Base-by-base conservation (phyloP, 331 rosid species). In the Cydonia oblonga region DNA sequence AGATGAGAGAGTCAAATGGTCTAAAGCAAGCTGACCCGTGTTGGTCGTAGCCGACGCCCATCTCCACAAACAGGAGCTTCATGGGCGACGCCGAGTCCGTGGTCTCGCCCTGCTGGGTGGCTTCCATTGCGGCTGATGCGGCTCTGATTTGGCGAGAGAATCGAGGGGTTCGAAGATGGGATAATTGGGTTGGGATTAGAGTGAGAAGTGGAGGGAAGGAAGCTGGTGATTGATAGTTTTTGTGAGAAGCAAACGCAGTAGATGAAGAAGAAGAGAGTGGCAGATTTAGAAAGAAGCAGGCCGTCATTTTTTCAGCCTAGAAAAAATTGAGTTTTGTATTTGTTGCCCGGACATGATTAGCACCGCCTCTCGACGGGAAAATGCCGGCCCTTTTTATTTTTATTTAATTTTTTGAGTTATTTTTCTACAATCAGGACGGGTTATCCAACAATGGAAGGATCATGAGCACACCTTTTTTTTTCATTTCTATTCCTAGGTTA, bases 11-110 rank as follows among this genome's bases (percentile, higher is more conserved):
- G 58, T 19, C 11, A 64, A 44, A 38, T 66, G 57, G 32, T 7
- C 25, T n/a, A 44, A 54, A 25, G 66, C 30, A 69, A 44, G 75
- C 62, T 68, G 20, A 85, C 96, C 98, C 98, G 33, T 93, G 98
- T 81, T 91, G 98, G 82, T 93, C 98, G 57, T 91, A 91, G 30
- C 98, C 97, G 9, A 93, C 98, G 32, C 98, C 98, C 98, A 93
- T 93, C 78, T 93, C 98, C 14, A 93, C 96, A 67, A 93, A 93
- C 89, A 93, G 75, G 72, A 89, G 96, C 82, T 88, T 91, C 90
- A 93, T 89, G 18, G 82, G 73, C 25, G 82, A 66, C 49, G 81
- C 64, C 13, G 89, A 74, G 53, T 28, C 66, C 28, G 70, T 35
- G n/a, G 49, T 56, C 73, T 60, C 84, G 40, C 69, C 66, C 57